Evolutionary conservation across 768 basidiomycete species (phyloP).

Genomic region (Macrolepiota fuliginosa): DNA sequence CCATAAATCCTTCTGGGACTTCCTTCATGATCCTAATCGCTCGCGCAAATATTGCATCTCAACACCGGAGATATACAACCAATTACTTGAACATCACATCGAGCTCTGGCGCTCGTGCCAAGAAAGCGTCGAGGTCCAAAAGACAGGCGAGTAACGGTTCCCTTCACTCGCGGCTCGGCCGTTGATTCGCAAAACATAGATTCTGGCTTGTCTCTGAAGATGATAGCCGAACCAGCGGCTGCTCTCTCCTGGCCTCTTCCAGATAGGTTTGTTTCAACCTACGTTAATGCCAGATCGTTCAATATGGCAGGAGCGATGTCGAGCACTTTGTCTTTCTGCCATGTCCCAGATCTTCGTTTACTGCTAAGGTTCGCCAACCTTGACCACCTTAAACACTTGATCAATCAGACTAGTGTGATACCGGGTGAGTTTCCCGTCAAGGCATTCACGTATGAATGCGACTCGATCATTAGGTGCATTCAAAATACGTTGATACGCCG

Average conservation of each 20-base stretch:
- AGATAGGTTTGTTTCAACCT: neutral
- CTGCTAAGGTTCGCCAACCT: neutral
- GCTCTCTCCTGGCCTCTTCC: neutral
- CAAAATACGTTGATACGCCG: neutral
- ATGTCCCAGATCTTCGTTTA: neutral
- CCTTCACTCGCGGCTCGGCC: neutral
- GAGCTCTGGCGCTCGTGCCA: neutral
- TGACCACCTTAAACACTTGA: neutral
- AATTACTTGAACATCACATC: neutral
- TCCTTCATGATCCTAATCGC: neutral
- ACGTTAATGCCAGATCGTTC: neutral
- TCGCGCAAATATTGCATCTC: neutral
- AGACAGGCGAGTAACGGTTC: neutral
- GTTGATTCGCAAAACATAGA: neutral
- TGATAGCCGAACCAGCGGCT: neutral
- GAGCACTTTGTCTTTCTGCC: neutral
- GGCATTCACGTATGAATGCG: neutral
- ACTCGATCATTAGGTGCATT: neutral
- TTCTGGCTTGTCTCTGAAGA: neutral
- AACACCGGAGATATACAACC: neutral
- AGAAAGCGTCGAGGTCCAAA: neutral
- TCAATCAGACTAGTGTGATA: neutral
- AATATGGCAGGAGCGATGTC: neutral
- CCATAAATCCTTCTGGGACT: conserved; percentile 9
- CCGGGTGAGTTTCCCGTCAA: neutral